Percentiles rank a stretch among this genome's conserved stretches.
These are phyloP conservation scores for Lentinula edodes DNA, from an alignment of 768 basidiomycete species.

Conservation along the genomic window DNA sequence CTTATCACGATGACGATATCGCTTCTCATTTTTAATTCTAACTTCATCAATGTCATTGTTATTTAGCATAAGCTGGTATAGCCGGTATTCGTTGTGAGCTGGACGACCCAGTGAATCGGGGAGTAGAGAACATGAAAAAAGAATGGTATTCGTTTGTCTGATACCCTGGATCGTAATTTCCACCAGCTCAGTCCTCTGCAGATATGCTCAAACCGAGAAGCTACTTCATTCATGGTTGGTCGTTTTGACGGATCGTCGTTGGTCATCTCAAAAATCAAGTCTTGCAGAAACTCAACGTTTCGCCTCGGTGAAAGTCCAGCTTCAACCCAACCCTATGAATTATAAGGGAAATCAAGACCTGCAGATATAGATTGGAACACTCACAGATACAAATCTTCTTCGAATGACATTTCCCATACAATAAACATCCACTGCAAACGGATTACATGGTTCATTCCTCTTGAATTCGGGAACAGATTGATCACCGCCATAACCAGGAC, in stretches of 20 bases:
- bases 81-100: not conserved
- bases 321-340: not conserved
- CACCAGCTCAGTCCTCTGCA: slow-evolving; percentile 5
- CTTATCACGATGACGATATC: too few relatives aligned
- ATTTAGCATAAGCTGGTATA: not conserved
- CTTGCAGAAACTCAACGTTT: slow-evolving; percentile 22
- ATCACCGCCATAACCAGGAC: slow-evolving; percentile 33
- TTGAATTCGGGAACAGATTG: slow-evolving; percentile 32
- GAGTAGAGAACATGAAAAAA: not conserved
- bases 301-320: not conserved
- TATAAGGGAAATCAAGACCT: too few relatives aligned
- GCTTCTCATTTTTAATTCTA: too few relatives aligned
- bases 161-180: slow-evolving; percentile 18
- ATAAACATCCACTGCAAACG: slow-evolving; percentile 40
- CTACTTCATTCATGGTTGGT: slow-evolving; percentile 32
- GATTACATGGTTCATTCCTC: slow-evolving; percentile 20
- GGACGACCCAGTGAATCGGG: not conserved
- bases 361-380: not conserved
- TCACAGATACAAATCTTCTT: not conserved
- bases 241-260: slow-evolving; percentile 28
- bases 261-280: slow-evolving; percentile 29
- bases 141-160: not conserved
- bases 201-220: slow-evolving; percentile 19
- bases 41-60: too few relatives aligned
- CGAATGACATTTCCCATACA: slow-evolving; percentile 33